phyloP scores from a whole-genome alignment of 257 asterid species.

The Lycium barbarum region DNA sequence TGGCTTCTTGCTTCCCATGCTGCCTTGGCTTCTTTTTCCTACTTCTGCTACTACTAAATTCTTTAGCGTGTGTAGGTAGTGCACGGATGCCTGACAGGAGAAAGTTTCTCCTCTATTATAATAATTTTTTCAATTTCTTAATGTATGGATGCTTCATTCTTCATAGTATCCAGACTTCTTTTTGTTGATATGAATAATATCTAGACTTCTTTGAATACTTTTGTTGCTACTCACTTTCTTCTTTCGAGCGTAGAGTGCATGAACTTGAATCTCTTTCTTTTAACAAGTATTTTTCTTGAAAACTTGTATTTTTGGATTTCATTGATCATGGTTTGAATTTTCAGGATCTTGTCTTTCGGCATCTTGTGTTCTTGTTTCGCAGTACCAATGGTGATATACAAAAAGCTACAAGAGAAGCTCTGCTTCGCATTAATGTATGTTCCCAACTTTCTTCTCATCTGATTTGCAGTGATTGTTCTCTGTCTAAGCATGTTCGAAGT shows the following conservation, averaged over 20 bases:
- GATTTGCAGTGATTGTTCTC: not conserved
- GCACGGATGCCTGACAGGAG: conserved; percentile 18
- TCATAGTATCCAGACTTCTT: not conserved
- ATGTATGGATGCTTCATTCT: conserved; percentile 7
- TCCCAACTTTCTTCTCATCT: conserved; percentile 35
- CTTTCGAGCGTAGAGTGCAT: not conserved
- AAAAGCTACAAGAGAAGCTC: conserved; percentile 69
- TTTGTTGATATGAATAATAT: not conserved
- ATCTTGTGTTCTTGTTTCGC: conserved; percentile 70
- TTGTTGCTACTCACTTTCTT: conserved; percentile 23
- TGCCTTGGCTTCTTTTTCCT: not conserved
- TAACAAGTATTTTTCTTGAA: not conserved
- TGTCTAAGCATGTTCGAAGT: conserved; percentile 10
- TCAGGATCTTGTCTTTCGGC: conserved; percentile 72
- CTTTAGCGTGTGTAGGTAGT: not conserved
- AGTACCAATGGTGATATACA: conserved; percentile 65
- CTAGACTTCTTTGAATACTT: conserved; percentile 12
- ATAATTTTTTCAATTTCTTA: not conserved
- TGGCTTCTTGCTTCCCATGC: conserved; percentile 9
- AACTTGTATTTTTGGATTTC: conserved; percentile 18
- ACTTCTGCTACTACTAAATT: conserved; percentile 13
- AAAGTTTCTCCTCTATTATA: not conserved
- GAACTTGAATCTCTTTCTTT: not conserved
- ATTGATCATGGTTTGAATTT: conserved; percentile 32
- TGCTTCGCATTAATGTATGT: conserved; percentile 76